phyloP scores from a whole-genome alignment of 108 stramenopile species.

The Bacterosira constricta region DNA sequence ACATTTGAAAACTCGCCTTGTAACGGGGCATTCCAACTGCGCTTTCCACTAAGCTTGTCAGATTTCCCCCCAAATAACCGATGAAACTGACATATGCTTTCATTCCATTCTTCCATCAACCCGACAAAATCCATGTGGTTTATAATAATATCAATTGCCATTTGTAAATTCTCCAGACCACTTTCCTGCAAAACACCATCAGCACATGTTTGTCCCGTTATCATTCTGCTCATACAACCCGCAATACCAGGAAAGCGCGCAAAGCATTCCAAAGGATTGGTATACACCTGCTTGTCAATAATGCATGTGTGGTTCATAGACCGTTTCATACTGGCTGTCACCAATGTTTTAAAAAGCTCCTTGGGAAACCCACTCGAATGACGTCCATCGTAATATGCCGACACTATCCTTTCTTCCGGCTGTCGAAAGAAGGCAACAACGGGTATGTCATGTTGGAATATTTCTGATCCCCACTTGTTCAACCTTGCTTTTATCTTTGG shows the following conservation, averaged over 20 bases:
- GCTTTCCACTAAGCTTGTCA: neutral
- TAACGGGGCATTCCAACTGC: slow-evolving; percentile 29
- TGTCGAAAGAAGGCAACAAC: slow-evolving; percentile 48
- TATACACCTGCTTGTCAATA: slow-evolving; percentile 9
- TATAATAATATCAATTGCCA: slow-evolving; percentile 40
- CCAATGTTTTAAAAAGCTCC: neutral
- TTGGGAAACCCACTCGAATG: slow-evolving; percentile 37
- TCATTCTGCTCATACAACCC: slow-evolving; percentile 48
- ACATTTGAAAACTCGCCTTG: slow-evolving; percentile 54
- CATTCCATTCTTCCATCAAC: slow-evolving; percentile 53
- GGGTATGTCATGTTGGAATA: slow-evolving; percentile 39
- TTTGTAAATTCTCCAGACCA: slow-evolving; percentile 29
- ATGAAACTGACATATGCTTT: slow-evolving; percentile 56
- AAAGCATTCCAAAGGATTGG: slow-evolving; percentile 45
- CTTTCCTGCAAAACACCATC: slow-evolving; percentile 24
- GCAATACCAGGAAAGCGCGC: slow-evolving; percentile 47
- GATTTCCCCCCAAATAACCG: slow-evolving; percentile 34
- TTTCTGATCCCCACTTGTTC: slow-evolving; percentile 26
- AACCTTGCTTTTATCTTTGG: slow-evolving; percentile 3
- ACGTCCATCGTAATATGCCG: slow-evolving; percentile 36
- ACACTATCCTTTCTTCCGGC: slow-evolving; percentile 48
- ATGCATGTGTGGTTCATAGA: neutral
- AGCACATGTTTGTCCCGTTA: slow-evolving; percentile 45
- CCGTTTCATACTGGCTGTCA: neutral
- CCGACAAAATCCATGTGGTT: slow-evolving; percentile 46